Conservation (phyloP, 2,329 filamentous ascomycete genomes). For the Phialophora chinensis region DNA sequence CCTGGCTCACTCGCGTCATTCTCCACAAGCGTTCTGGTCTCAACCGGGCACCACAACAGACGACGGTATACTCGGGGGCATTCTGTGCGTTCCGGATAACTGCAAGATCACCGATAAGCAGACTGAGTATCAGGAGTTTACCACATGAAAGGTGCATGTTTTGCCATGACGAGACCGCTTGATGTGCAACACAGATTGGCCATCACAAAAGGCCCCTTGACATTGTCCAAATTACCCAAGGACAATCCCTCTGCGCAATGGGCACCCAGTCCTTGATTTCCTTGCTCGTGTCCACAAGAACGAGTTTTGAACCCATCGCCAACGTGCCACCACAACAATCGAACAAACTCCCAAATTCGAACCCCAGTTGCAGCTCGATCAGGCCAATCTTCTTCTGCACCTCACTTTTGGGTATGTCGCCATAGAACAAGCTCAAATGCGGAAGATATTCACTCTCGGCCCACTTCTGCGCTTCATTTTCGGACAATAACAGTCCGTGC, state of each 20-base stretch:
- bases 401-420: conserved; percentile 27
- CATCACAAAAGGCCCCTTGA: conserved; percentile 23
- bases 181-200: not conserved
- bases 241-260: conserved; percentile 25
- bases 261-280: conserved; percentile 26
- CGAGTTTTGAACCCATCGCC: conserved; percentile 29
- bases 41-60: not conserved
- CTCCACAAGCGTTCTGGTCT: not conserved
- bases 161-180: not conserved
- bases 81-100: not conserved
- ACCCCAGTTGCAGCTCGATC: conserved; percentile 34
- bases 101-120: not conserved
- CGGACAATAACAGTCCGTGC: conserved; percentile 17
- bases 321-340: conserved; percentile 34
- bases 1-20: not conserved
- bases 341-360: conserved; percentile 33
- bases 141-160: not conserved
- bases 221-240: conserved; percentile 34
- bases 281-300: conserved; percentile 33
- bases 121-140: not conserved
- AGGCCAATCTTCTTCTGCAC: conserved; percentile 31
- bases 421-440: conserved; percentile 35
- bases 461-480: conserved; percentile 25
- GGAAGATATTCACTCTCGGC: conserved; percentile 31
- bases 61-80: not conserved